A percentile compares a stretch with the other conserved stretches of the same genome.
Conservation (phyloP, 331 rosid genomes). For the Rosa hybrid region DNA sequence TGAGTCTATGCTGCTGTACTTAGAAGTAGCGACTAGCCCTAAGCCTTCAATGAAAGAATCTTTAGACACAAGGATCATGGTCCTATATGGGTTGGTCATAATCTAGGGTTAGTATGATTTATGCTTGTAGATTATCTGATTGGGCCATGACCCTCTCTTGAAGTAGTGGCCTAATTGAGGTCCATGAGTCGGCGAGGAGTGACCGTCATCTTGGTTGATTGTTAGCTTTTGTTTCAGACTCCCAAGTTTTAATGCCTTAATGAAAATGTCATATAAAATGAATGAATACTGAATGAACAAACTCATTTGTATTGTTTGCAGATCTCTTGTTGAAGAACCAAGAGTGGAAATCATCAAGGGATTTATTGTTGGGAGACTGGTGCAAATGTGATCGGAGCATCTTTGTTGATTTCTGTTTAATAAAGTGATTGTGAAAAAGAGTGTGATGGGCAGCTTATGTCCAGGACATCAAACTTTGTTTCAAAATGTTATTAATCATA, state of each 20-base stretch:
- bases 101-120: background rate
- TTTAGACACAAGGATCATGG: background rate
- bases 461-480: slow-evolving; percentile 4
- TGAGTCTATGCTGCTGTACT: background rate
- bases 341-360: slow-evolving; percentile 2
- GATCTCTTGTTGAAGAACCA: slow-evolving; percentile 5
- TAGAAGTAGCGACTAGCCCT: background rate
- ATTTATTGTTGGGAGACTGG: background rate
- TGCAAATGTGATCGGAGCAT: slow-evolving; percentile 10
- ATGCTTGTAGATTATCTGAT: background rate
- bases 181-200: background rate
- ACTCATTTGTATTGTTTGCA: slow-evolving; percentile 5
- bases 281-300: background rate
- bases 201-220: background rate
- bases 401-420: slow-evolving; percentile 24
- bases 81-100: background rate
- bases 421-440: slow-evolving; percentile 26
- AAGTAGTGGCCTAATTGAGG: background rate
- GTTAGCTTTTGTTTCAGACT: background rate
- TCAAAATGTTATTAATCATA: background rate
- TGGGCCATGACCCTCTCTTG: background rate
- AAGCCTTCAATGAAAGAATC: background rate
- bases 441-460: slow-evolving; percentile 11
- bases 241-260: background rate
- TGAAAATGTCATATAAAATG: background rate